Conservation (phyloP, 768 basidiomycete genomes). For the Wakefieldia striispora region DNA sequence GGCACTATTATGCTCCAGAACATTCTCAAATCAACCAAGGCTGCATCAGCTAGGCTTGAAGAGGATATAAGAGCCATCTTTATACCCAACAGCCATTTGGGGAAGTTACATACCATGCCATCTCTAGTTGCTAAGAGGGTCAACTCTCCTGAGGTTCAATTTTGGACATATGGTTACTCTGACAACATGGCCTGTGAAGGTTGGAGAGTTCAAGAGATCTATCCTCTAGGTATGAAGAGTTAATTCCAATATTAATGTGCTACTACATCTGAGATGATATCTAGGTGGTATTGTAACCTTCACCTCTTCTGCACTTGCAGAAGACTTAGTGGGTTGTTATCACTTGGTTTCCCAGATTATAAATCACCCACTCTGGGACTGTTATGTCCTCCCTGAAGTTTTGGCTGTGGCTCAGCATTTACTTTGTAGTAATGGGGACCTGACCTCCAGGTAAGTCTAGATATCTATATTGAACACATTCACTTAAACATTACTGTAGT, state of each 20-base stretch:
- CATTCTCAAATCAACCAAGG: conserved; percentile 45
- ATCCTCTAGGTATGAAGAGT: conserved; percentile 54
- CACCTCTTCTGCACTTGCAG: conserved; percentile 56
- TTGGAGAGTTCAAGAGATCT: conserved; percentile 69
- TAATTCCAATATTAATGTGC: background rate
- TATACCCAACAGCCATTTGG: conserved; percentile 59
- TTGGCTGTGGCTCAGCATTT: conserved; percentile 43
- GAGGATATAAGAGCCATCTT: conserved; percentile 54
- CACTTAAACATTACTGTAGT: background rate
- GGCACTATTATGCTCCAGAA: conserved; percentile 44
- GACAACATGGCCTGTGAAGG: conserved; percentile 44
- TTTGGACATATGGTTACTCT: conserved; percentile 70
- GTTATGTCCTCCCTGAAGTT: conserved; percentile 63
- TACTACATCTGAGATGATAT: background rate
- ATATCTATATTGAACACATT: background rate
- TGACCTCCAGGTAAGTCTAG: conserved; percentile 9
- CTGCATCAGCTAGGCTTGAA: conserved; percentile 37
- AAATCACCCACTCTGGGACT: conserved; percentile 65
- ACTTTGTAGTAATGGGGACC: conserved; percentile 6
- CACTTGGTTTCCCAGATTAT: conserved; percentile 49
- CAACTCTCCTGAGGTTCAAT: conserved; percentile 47
- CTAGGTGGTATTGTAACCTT: conserved; percentile 75
- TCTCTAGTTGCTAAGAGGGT: conserved; percentile 46
- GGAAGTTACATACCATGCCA: conserved; percentile 47
- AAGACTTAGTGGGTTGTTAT: conserved; percentile 48